Conservation (phyloP, 164 flowering plant genomes). For the Tinospora cordifolia region DNA sequence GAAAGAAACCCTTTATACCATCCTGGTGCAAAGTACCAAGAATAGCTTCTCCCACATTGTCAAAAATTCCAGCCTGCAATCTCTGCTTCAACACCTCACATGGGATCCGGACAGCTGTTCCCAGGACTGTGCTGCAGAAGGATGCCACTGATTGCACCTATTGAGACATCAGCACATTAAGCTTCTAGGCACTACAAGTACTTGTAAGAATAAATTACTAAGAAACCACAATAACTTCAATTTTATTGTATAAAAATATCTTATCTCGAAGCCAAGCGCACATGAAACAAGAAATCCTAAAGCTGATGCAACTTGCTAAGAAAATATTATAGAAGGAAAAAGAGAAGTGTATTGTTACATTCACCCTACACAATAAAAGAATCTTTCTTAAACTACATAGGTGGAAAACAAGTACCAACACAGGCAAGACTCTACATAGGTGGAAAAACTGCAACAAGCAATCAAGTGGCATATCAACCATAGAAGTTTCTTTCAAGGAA, state of each 20-base stretch:
- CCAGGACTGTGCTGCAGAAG: conserved; percentile 89
- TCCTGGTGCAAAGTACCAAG: conserved; percentile 84
- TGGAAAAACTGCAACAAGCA: no score
- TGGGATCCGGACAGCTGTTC: conserved; percentile 94
- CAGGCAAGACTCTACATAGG: no score
- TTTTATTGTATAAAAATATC: not conserved
- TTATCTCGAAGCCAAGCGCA: not conserved
- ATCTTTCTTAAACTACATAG: no score
- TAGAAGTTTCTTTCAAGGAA: no score
- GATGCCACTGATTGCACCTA: conserved; percentile 93
- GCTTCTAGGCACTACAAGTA: not conserved
- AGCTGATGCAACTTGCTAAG: not conserved
- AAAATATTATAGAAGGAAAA: not conserved
- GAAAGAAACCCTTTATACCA: conserved; percentile 90
- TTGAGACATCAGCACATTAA: not conserved
- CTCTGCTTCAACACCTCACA: conserved; percentile 96
- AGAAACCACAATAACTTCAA: not conserved
- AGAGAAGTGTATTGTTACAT: not conserved
- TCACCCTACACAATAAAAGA: no score
- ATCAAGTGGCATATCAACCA: no score
- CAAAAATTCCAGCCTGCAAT: conserved; percentile 86
- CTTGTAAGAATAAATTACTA: not conserved
- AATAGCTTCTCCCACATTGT: conserved; percentile 93
- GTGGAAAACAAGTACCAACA: no score
- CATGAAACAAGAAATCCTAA: not conserved